Conservation (phyloP, 768 basidiomycete species). For the Podaxis rugospora region DNA sequence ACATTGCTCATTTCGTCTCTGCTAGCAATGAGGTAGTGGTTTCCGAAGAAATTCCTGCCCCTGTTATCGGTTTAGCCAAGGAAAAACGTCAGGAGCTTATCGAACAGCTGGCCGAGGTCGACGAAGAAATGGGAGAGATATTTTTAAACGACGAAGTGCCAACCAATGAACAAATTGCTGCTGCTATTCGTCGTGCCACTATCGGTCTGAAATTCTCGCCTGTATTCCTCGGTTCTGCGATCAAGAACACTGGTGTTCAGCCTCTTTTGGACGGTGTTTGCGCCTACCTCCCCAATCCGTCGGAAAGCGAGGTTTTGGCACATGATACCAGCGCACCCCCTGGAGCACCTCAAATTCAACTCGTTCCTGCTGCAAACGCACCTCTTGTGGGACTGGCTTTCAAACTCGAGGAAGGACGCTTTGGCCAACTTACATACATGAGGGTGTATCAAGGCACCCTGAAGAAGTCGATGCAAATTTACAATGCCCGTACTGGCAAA, state of each 20-base stretch:
- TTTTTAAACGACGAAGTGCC: conserved; percentile 83
- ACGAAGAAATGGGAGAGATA: conserved; percentile 91
- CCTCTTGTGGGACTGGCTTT: conserved; percentile 94
- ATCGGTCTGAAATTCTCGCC: conserved; percentile 88
- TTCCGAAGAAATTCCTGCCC: conserved; percentile 82
- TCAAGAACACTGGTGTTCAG: conserved; percentile 96
- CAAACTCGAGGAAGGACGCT: conserved; percentile 97
- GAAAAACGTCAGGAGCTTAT: conserved; percentile 88
- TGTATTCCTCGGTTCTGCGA: conserved; percentile 94
- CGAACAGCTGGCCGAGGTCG: conserved; percentile 94
- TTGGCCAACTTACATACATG: conserved; percentile 98
- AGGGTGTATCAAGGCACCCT: conserved; percentile 94
- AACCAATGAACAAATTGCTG: conserved; percentile 64
- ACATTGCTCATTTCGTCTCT: neutral
- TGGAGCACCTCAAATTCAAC: conserved; percentile 60
- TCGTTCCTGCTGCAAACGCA: conserved; percentile 79
- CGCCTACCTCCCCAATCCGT: conserved; percentile 88
- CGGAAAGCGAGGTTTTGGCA: conserved; percentile 74
- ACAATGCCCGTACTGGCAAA: conserved; percentile 92
- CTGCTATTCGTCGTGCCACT: conserved; percentile 87
- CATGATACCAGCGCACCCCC: conserved; percentile 73
- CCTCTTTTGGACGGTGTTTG: conserved; percentile 93
- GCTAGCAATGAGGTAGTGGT: conserved; percentile 75
- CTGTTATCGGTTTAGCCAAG: conserved; percentile 68
- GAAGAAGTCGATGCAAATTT: conserved; percentile 81